phyloP scores from a whole-genome alignment of 2,329 filamentous ascomycete species.

The Sordariomycetes sp. region DNA sequence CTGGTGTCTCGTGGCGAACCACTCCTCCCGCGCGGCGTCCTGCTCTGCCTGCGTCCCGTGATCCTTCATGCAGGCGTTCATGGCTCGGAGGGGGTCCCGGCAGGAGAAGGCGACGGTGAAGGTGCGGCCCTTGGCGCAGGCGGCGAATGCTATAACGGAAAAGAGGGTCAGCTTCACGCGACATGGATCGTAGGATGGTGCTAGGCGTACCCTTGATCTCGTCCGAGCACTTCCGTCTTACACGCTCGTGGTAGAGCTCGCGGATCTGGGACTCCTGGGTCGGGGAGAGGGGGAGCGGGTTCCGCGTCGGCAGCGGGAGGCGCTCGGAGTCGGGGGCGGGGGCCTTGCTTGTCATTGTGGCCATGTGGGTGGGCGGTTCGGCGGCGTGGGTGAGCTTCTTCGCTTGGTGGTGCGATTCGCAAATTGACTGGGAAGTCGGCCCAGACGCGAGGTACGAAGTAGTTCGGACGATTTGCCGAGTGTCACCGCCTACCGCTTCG shows the following conservation, averaged over 20 bases:
- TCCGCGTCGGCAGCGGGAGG: slow-evolving; percentile 44
- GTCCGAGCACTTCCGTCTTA: slow-evolving; percentile 59
- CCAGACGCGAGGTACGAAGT: not conserved
- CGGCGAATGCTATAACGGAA: slow-evolving; percentile 60
- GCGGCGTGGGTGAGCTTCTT: slow-evolving; percentile 2
- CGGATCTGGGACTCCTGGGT: slow-evolving; percentile 72
- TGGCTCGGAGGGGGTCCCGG: slow-evolving; percentile 61
- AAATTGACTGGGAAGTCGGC: not conserved
- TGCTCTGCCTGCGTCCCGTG: slow-evolving; percentile 77
- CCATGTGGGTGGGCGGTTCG: slow-evolving; percentile 16
- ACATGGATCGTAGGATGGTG: not conserved
- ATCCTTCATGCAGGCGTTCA: slow-evolving; percentile 88
- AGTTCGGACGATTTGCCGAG: not conserved
- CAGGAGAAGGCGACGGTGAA: slow-evolving; percentile 82
- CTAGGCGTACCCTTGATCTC: slow-evolving; percentile 57
- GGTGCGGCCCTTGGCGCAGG: slow-evolving; percentile 76
- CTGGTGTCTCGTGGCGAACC: slow-evolving; percentile 70
- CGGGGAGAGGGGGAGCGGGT: slow-evolving; percentile 72
- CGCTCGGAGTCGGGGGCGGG: slow-evolving; percentile 16
- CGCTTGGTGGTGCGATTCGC: not conserved
- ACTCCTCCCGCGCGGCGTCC: slow-evolving; percentile 82
- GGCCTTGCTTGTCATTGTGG: slow-evolving; percentile 25
- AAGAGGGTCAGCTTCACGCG: not conserved
- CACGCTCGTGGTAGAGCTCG: slow-evolving; percentile 68
- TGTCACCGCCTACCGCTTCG: not conserved